Base-by-base conservation (phyloP, 768 basidiomycete genomes). In the Serendipita sp. region DNA sequence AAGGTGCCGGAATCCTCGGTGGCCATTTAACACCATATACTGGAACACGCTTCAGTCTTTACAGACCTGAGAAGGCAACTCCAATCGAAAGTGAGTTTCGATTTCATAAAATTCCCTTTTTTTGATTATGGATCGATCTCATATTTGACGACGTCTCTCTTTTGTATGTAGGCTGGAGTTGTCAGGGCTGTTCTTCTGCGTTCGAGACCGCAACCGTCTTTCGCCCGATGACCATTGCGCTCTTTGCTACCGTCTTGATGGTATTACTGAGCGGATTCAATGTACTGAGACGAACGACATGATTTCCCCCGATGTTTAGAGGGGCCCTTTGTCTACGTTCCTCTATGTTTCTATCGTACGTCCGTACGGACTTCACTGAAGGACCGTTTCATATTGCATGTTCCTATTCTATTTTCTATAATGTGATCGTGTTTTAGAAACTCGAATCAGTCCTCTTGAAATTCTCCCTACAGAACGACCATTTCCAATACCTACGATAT, bases 21-120 rank as follows among this genome's bases (percentile, higher is more conserved):
- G 92, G 93, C 2, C 79, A 79, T 69, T 76, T 96, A 68, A 76
- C 77, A 68, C 83, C 86, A 48, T 88, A 89, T 70, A 80, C 79
- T 46, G 82, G 79, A 0, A 75, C 91, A 54, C 77, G 82, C 70
- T 95, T 96, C 77, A 91, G 90, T 47, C 74, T 96, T 70, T 96
- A 94, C 70, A 83, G 84, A 0, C 90, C 91, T 0, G 81, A 82
- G 69, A 23, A 78, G 13, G 91, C 91, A 72, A 89, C 85, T 0
- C 78, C 83, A 3, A 71, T 91, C 5, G 72, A 79, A 11, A 79
- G 81, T 76, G 69, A 74, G 75, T 73, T 18, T 58, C 66, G 28
- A 23, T 30, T 34, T 44, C 28, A 44, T n/a, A 51, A 48, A 28
- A 30, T 44, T 52, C 36, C 51, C 23, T 23, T 23, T 60, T 60